A percentile compares a stretch with the other conserved stretches of the same genome.
These are phyloP conservation scores for Tieghemiomyces parasiticus DNA, from an alignment of 192 early-diverging fungal genomes.

Conservation along the genomic window DNA sequence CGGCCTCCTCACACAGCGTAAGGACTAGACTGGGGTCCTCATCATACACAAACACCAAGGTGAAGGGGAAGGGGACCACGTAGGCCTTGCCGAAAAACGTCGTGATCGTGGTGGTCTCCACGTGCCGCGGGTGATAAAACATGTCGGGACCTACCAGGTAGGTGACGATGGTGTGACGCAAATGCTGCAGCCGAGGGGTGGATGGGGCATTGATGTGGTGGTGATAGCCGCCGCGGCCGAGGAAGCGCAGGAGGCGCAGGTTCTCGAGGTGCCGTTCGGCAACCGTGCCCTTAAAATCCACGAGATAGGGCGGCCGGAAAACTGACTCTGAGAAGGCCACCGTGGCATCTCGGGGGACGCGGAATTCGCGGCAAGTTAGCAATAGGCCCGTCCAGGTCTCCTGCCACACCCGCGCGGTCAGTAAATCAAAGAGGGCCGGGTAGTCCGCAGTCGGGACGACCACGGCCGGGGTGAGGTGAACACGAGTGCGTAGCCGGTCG, in stretches of 20 bases:
- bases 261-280: slow-evolving; percentile 55
- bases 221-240: slow-evolving; percentile 34
- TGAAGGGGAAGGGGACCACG: slow-evolving; percentile 49
- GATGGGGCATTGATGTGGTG: background rate
- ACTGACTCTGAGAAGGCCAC: slow-evolving; percentile 33
- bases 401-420: slow-evolving; percentile 46
- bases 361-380: slow-evolving; percentile 37
- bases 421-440: slow-evolving; percentile 22
- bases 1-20: slow-evolving; percentile 30
- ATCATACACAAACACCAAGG: slow-evolving; percentile 48
- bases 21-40: slow-evolving; percentile 33
- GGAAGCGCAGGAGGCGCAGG: slow-evolving; percentile 34
- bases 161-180: slow-evolving; percentile 29
- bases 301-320: slow-evolving; percentile 45
- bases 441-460: slow-evolving; percentile 25
- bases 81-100: slow-evolving; percentile 46
- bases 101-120: slow-evolving; percentile 22
- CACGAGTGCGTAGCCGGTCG: slow-evolving; percentile 25
- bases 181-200: slow-evolving; percentile 2
- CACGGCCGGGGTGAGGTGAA: slow-evolving; percentile 33
- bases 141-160: slow-evolving; percentile 44
- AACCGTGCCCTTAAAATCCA: slow-evolving; percentile 44
- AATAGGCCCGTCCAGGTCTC: slow-evolving; percentile 51
- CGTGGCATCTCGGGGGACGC: slow-evolving; percentile 31
- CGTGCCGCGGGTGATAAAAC: slow-evolving; percentile 41